phyloP scores from a whole-genome alignment of 768 basidiomycete species.

The Podaxis sp. region DNA sequence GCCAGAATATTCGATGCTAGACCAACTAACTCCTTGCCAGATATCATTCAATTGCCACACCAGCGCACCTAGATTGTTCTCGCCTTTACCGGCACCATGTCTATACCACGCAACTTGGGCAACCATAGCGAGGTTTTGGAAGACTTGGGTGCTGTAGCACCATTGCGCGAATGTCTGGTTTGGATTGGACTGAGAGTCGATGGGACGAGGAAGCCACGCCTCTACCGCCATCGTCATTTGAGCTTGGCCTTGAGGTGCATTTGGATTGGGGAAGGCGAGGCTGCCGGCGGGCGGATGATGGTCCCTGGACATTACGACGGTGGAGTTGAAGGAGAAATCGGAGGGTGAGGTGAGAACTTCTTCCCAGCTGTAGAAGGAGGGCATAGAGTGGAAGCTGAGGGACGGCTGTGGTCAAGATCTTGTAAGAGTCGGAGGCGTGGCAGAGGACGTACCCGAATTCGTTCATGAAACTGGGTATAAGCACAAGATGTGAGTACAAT shows the following conservation, averaged over 20 bases:
- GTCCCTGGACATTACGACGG: conserved; percentile 53
- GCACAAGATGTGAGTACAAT: background rate
- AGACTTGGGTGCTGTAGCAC: conserved; percentile 63
- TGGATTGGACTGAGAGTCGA: conserved; percentile 41
- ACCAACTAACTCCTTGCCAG: conserved; percentile 61
- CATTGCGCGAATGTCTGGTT: conserved; percentile 65
- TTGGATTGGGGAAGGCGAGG: conserved; percentile 56
- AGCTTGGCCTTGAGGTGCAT: conserved; percentile 49
- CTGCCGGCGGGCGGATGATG: conserved; percentile 56
- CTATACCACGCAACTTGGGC: conserved; percentile 61
- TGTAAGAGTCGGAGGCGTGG: background rate
- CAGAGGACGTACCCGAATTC: conserved; percentile 49
- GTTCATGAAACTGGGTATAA: conserved; percentile 47
- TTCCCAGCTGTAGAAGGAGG: conserved; percentile 62
- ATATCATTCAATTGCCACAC: conserved; percentile 65
- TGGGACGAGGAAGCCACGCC: conserved; percentile 55
- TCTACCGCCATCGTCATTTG: conserved; percentile 54
- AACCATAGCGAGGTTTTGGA: conserved; percentile 60
- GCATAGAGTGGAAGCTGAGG: conserved; percentile 59
- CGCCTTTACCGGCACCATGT: conserved; percentile 55
- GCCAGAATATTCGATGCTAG: conserved; percentile 55
- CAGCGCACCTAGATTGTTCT: conserved; percentile 58
- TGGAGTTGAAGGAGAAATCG: conserved; percentile 59
- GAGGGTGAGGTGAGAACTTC: conserved; percentile 49
- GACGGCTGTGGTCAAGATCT: background rate